Evolutionary conservation across 495 filamentous ascomycete species (phyloP).

Genomic region (Daldinia loculata): DNA sequence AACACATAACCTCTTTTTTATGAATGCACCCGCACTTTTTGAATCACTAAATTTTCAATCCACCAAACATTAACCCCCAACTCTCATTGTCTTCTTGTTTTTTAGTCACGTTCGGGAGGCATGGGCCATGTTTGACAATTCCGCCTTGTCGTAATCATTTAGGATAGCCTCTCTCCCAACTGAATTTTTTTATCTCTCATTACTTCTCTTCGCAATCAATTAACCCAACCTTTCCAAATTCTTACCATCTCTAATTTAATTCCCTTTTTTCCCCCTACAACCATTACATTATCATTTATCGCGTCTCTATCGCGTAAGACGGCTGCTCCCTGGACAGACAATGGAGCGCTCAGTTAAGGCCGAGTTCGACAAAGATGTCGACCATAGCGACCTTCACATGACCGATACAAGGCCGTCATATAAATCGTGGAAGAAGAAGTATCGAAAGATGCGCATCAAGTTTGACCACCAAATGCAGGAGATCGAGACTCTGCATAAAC

Average conservation of each 20-base stretch:
- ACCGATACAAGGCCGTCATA: slow-evolving; percentile 51
- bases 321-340: neutral
- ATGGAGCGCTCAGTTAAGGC: slow-evolving; percentile 41
- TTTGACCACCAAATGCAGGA: slow-evolving; percentile 86
- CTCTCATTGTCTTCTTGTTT: slow-evolving; percentile 10
- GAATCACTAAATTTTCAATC: slow-evolving; percentile 9
- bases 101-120: slow-evolving; percentile 4
- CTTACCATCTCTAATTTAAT: neutral
- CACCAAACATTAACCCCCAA: slow-evolving; percentile 1
- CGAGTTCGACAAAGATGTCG: slow-evolving; percentile 39
- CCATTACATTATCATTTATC: neutral
- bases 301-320: neutral
- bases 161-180: slow-evolving; percentile 3
- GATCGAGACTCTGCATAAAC: slow-evolving; percentile 77
- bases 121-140: slow-evolving; percentile 21
- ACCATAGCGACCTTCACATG: slow-evolving; percentile 47
- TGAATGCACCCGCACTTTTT: neutral
- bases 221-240: neutral
- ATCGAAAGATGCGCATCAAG: slow-evolving; percentile 84
- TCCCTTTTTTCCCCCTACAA: neutral
- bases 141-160: slow-evolving; percentile 15
- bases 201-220: slow-evolving; percentile 2
- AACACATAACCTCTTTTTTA: neutral
- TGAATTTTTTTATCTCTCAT: slow-evolving; percentile 6
- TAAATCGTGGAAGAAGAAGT: slow-evolving; percentile 82